Evolutionary conservation across 2,329 filamentous ascomycete genomes (phyloP).

Genomic region (Aspergillus uvarum): DNA sequence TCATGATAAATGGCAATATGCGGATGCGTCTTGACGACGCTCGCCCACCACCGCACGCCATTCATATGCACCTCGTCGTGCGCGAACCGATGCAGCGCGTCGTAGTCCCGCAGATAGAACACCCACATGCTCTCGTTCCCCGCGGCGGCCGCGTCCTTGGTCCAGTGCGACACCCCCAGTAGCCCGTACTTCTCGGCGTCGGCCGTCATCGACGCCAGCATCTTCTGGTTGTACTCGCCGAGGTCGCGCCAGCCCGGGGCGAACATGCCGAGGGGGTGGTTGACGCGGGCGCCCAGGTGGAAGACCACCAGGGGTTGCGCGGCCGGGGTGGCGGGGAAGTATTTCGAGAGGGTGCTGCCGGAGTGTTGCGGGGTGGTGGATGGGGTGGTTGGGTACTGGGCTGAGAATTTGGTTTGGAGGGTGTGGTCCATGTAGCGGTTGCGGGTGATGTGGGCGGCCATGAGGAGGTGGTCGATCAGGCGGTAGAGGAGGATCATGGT

Average conservation of each 20-base stretch:
- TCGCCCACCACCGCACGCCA: constrained; percentile 48
- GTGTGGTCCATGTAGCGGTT: constrained; percentile 42
- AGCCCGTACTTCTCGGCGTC: constrained; percentile 13
- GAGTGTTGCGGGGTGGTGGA: constrained; percentile 10
- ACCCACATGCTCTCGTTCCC: constrained; percentile 38
- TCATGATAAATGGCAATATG: constrained; percentile 50
- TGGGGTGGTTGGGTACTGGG: constrained; percentile 35
- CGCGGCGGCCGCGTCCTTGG: constrained; percentile 33
- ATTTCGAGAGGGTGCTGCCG: constrained; percentile 21
- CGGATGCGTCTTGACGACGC: constrained; percentile 31
- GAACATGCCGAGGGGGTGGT: constrained; percentile 45
- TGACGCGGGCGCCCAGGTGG: constrained; percentile 28
- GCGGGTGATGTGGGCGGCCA: constrained; percentile 32
- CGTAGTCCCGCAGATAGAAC: constrained; percentile 44
- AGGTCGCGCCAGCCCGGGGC: constrained; percentile 35
- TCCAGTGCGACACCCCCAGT: constrained; percentile 26
- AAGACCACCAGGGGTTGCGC: constrained; percentile 48
- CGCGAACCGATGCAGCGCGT: constrained; percentile 47
- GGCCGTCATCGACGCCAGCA: constrained; percentile 25
- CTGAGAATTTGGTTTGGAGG: constrained; percentile 36
- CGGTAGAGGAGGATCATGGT: constrained; percentile 35
- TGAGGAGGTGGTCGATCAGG: constrained; percentile 34
- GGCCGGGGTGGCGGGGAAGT: constrained; percentile 44
- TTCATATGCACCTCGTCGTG: constrained; percentile 42
- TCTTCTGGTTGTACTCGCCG: constrained; percentile 33